phyloP scores from a whole-genome alignment of 495 filamentous ascomycete species.

The Daldinia vernicosa region DNA sequence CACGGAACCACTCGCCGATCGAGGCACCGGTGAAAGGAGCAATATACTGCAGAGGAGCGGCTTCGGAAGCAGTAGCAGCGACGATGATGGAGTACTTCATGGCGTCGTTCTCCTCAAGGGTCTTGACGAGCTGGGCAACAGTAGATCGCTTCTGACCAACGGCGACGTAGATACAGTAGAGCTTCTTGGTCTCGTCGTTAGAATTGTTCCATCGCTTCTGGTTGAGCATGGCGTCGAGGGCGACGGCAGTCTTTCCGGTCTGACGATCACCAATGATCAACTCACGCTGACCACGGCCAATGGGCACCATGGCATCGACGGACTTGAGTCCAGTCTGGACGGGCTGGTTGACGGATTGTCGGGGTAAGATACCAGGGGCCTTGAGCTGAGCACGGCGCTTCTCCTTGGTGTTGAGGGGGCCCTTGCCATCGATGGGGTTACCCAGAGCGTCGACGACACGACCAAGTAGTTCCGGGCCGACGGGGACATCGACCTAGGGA shows the following conservation, averaged over 20 bases:
- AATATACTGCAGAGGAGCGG: slow-evolving; percentile 91
- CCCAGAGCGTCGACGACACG: slow-evolving; percentile 98
- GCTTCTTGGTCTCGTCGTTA: slow-evolving; percentile 93
- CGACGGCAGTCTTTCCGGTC: slow-evolving; percentile 99
- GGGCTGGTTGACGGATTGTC: slow-evolving; percentile 95
- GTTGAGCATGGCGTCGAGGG: slow-evolving; percentile 98
- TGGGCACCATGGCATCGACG: slow-evolving; percentile 99
- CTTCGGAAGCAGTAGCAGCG: slow-evolving; percentile 97
- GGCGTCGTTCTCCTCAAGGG: slow-evolving; percentile 98
- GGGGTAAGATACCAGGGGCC: slow-evolving; percentile 97
- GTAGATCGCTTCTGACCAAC: slow-evolving; percentile 99
- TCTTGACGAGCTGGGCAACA: slow-evolving; percentile 98
- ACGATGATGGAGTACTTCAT: slow-evolving; percentile 98
- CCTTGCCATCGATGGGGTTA: slow-evolving; percentile 99
- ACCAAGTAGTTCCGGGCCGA: slow-evolving; percentile 90
- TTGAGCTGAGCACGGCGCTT: slow-evolving; percentile 98
- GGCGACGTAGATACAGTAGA: slow-evolving; percentile 99
- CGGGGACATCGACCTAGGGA: slow-evolving; percentile 91
- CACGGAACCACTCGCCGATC: slow-evolving; percentile 89
- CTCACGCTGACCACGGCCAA: slow-evolving; percentile 99
- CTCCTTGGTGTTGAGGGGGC: slow-evolving; percentile 88
- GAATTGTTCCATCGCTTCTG: slow-evolving; percentile 96
- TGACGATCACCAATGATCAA: slow-evolving; percentile 99
- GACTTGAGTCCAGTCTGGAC: slow-evolving; percentile 99
- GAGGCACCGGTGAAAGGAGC: slow-evolving; percentile 86